phyloP scores from a whole-genome alignment of 805 yeast species.

The Sugiyamaella qingdaonensis region DNA sequence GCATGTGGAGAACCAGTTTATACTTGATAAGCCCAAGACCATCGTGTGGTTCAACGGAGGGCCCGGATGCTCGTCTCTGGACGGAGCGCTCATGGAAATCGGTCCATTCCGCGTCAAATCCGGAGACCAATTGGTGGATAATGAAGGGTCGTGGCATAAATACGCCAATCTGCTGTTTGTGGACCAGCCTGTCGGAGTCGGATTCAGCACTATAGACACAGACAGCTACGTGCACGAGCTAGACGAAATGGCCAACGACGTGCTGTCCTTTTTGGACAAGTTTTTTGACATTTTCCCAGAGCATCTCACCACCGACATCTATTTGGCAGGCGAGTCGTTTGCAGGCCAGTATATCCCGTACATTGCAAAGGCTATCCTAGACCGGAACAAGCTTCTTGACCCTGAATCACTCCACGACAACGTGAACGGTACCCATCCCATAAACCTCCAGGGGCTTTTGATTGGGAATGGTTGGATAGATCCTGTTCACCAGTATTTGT shows the following conservation, averaged over 20 bases:
- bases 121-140: conserved; percentile 43
- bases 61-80: conserved; percentile 98
- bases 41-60: conserved; percentile 95
- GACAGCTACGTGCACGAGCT: conserved; percentile 37
- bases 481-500: conserved; percentile 77
- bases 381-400: conserved; percentile 38
- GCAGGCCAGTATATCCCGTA: conserved; percentile 97
- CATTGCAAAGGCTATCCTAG: conserved; percentile 60
- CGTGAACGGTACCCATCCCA: conserved; percentile 7
- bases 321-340: conserved; percentile 90
- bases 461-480: conserved; percentile 96
- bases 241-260: conserved; percentile 53
- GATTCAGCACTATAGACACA: conserved; percentile 63
- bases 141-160: conserved; percentile 81
- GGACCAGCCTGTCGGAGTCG: conserved; percentile 95
- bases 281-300: conserved; percentile 73
- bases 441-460: conserved; percentile 59
- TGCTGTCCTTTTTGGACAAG: conserved; percentile 58
- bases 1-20: conserved; percentile 47
- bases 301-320: conserved; percentile 57
- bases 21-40: conserved; percentile 32
- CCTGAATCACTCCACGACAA: not conserved
- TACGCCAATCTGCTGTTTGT: conserved; percentile 75
- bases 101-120: conserved; percentile 75
- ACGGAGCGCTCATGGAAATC: conserved; percentile 88